Conservation (phyloP, 345 rosid genomes). For the Sisymbrium irio region DNA sequence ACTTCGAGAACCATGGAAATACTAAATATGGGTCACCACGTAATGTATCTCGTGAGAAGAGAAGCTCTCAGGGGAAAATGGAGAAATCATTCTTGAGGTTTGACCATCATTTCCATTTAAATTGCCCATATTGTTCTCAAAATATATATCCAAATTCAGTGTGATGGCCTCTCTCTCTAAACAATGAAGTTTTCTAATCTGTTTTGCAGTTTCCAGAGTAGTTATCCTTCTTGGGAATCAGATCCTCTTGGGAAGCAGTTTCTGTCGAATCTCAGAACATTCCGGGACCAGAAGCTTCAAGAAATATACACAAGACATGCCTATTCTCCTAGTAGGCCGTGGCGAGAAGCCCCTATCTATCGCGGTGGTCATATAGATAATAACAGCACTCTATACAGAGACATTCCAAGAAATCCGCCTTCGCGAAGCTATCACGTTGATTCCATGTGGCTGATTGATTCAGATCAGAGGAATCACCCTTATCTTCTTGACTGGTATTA, state of each 20-base stretch:
- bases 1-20: conserved; percentile 88
- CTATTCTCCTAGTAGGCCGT: conserved; percentile 41
- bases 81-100: conserved; percentile 98
- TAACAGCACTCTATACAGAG: conserved; percentile 45
- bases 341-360: conserved; percentile 47
- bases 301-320: conserved; percentile 45
- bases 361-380: conserved; percentile 45
- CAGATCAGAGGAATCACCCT: conserved; percentile 69
- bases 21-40: conserved; percentile 77
- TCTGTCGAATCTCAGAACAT: conserved; percentile 64
- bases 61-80: conserved; percentile 98
- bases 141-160: background rate
- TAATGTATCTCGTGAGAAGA: conserved; percentile 45
- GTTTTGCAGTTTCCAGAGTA: conserved; percentile 80
- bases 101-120: conserved; percentile 2
- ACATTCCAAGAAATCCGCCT: conserved; percentile 40
- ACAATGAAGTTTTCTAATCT: conserved; percentile 4
- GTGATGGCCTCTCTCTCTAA: background rate
- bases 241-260: conserved; percentile 77
- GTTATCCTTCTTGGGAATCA: conserved; percentile 91
- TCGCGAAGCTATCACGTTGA: conserved; percentile 43
- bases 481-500: conserved; percentile 95
- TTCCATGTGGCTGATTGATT: conserved; percentile 66
- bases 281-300: conserved; percentile 70
- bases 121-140: background rate